Evolutionary conservation across 1,139 yeast species (phyloP).

Genomic region (Debaryomyces subglobosus): DNA sequence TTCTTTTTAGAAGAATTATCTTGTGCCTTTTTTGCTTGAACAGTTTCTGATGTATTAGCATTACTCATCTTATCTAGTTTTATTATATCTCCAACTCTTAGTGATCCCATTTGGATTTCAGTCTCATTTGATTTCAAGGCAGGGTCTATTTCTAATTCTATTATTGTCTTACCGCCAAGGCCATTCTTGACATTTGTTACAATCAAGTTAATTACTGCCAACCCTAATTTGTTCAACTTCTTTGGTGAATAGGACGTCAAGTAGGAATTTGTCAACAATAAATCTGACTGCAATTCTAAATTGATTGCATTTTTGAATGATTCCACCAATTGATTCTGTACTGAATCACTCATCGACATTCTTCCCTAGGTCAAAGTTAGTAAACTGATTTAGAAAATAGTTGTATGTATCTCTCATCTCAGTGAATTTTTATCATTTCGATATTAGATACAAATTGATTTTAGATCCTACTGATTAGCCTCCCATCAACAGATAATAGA

Average conservation of each 20-base stretch:
- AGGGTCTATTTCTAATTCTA: slow-evolving; percentile 68
- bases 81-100: slow-evolving; percentile 81
- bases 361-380: background rate
- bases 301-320: slow-evolving; percentile 54
- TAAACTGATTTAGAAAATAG: background rate
- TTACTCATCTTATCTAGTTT: slow-evolving; percentile 43
- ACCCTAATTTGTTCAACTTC: slow-evolving; percentile 66
- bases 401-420: background rate
- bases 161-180: slow-evolving; percentile 72
- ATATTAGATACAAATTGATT: background rate
- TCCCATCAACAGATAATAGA: background rate
- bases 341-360: background rate
- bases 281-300: slow-evolving; percentile 63
- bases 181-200: slow-evolving; percentile 71
- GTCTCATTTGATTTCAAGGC: slow-evolving; percentile 44
- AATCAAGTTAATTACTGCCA: slow-evolving; percentile 70
- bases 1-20: slow-evolving; percentile 26
- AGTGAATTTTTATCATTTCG: background rate
- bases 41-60: slow-evolving; percentile 20
- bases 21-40: slow-evolving; percentile 21
- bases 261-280: slow-evolving; percentile 53
- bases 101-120: slow-evolving; percentile 57
- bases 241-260: slow-evolving; percentile 61
- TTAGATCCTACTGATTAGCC: background rate
- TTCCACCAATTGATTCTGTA: slow-evolving; percentile 32